These are phyloP conservation scores for Solanum dulcamara DNA, from an alignment of 257 asterid species.

Conservation along the genomic window DNA sequence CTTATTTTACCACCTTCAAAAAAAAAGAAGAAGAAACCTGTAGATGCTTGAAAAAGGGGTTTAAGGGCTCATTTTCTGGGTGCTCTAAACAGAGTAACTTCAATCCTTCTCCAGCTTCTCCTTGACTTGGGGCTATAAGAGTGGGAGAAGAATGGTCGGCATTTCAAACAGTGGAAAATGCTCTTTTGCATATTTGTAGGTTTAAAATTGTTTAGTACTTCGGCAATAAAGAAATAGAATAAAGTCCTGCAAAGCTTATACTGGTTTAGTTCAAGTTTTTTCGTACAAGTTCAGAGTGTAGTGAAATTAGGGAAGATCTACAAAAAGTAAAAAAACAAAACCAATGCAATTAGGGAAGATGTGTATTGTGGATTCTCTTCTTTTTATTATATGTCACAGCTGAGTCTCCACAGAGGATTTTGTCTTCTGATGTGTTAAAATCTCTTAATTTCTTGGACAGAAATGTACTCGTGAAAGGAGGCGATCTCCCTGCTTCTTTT, in stretches of 20 bases:
- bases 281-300: not conserved
- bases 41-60: not conserved
- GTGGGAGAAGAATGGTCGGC: not conserved
- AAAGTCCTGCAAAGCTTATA: not conserved
- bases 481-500: conserved; percentile 66
- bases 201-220: not conserved
- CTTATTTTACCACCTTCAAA: not conserved
- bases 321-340: not conserved
- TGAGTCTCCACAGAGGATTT: not conserved
- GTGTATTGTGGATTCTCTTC: not conserved
- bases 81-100: not conserved
- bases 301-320: not conserved
- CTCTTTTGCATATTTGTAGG: not conserved
- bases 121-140: not conserved
- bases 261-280: not conserved
- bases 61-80: not conserved
- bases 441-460: conserved; percentile 21
- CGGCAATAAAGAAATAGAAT: not conserved
- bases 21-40: not conserved
- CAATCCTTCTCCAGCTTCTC: not conserved
- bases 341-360: not conserved
- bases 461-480: conserved; percentile 92
- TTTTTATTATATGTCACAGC: not conserved
- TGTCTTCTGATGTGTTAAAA: not conserved
- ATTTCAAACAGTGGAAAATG: not conserved